Evolutionary conservation across 208 protist genomes (phyloP), one percentile per base, ranked within the genome.

Genomic region (Acanthamoeba healyi): DNA sequence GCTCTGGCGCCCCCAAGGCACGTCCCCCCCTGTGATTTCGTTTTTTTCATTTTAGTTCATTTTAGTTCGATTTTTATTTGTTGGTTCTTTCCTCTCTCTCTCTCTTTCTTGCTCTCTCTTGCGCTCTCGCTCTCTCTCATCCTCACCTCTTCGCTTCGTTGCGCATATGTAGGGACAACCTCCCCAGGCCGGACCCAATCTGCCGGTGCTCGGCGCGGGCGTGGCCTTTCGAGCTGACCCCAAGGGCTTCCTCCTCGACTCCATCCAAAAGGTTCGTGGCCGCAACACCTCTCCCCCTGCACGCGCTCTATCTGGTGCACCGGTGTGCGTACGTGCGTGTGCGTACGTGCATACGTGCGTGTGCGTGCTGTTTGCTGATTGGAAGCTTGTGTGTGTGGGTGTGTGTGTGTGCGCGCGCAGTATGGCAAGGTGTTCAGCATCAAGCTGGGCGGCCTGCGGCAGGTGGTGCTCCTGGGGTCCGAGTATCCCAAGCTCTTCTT

Each of bases 401-500:
- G 15, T 22, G 22, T 79, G 49, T 58, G 17, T 58, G 51, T 19
- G n/a, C n/a, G n/a, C n/a, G n/a, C n/a, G n/a, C n/a, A 84, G 74
- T 84, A 84, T 38, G 74, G 74, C 17, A 49, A 84, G 12, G 74
- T 84, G 32, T 84, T 84, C 74, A 17, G 46, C 26, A 6, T 84
- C 26, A 26, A 56, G 74, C 74, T 84, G 74, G 74, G 74, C 42
- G 46, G 74, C 7, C 26, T 84, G 46, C 22, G 74, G 5, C 74
- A 84, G 44, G 74, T 84, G 19, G 74, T 84, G 74, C 46, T 84
- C 3, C 38, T 84, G 26, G 74, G 74, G 7, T 42, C 74, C 46
- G 74, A 84, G 42, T 84, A 58, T 44, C 74, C 74, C 38, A 84
- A 84, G 46, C 22, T 84, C 42, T 84, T 84, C 74, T 84, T 84